phyloP scores from a whole-genome alignment of 345 rosid species.

The Trapa incisa region DNA sequence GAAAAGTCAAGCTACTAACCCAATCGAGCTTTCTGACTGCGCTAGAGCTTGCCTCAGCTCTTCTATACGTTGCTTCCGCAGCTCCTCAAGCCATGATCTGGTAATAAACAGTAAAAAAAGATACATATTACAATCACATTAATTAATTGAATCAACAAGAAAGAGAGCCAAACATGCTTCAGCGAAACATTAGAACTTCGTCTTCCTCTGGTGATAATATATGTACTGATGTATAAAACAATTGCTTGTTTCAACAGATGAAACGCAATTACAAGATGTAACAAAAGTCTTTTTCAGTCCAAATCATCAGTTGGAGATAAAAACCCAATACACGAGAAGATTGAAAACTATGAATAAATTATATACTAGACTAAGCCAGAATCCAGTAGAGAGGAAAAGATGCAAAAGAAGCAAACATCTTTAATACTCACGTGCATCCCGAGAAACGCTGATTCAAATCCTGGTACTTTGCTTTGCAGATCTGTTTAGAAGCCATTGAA shows the following conservation, averaged over 20 bases:
- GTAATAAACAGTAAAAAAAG: constrained; percentile 6
- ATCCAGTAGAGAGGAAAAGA: background rate
- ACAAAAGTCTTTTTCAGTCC: background rate
- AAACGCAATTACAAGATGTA: background rate
- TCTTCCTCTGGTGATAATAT: background rate
- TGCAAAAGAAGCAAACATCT: background rate
- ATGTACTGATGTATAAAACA: too few species aligned
- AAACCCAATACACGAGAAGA: background rate
- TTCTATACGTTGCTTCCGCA: constrained; percentile 58
- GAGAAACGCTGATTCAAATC: constrained; percentile 48
- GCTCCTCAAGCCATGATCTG: constrained; percentile 81
- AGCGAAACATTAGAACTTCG: background rate
- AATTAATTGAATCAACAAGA: background rate
- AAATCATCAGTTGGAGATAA: background rate
- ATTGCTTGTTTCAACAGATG: background rate
- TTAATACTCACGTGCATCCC: constrained; percentile 49
- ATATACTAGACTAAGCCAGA: background rate
- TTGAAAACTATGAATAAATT: background rate
- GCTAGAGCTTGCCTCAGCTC: constrained; percentile 66
- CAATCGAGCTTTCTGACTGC: constrained; percentile 61
- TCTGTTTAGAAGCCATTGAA: constrained; percentile 21
- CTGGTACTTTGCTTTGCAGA: constrained; percentile 68
- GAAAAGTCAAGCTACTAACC: constrained; percentile 31
- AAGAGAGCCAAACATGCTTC: background rate
- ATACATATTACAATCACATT: background rate